Evolutionary conservation across 176 grass and related monocot genomes (phyloP).

Genomic region (Eleusine indica): DNA sequence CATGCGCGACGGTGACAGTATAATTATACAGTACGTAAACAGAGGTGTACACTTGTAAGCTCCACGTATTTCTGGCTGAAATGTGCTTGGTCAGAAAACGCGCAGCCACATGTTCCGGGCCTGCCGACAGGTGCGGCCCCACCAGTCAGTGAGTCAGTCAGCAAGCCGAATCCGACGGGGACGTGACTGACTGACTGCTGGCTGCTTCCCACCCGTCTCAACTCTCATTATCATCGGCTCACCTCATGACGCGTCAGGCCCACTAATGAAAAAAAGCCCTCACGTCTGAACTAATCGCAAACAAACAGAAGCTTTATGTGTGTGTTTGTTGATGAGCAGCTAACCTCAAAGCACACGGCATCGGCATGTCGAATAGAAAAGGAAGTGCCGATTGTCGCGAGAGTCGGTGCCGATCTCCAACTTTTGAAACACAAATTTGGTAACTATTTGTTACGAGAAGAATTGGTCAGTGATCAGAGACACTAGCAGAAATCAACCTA

Average conservation of each 20-base stretch:
- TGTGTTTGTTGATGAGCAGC: neutral
- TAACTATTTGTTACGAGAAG: no score
- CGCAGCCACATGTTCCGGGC: neutral
- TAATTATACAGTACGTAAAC: no score
- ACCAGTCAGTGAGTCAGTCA: neutral
- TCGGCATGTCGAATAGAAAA: neutral
- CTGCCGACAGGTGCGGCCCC: neutral
- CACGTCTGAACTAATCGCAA: neutral
- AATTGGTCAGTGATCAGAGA: no score
- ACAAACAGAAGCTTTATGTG: neutral
- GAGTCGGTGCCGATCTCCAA: no score
- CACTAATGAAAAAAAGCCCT: neutral
- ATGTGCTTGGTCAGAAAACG: neutral
- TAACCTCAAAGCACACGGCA: neutral
- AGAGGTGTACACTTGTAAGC: no score
- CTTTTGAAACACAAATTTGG: no score
- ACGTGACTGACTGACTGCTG: slow-evolving; percentile 15
- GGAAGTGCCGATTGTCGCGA: no score
- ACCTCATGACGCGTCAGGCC: neutral
- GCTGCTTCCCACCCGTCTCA: no score
- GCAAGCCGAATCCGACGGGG: slow-evolving; percentile 1
- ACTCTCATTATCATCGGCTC: neutral
- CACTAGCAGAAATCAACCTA: no score
- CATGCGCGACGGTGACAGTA: no score
- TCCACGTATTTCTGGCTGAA: no score